Conservation (phyloP, 2,329 filamentous ascomycete genomes). For the Pestalotiopsis sp. region DNA sequence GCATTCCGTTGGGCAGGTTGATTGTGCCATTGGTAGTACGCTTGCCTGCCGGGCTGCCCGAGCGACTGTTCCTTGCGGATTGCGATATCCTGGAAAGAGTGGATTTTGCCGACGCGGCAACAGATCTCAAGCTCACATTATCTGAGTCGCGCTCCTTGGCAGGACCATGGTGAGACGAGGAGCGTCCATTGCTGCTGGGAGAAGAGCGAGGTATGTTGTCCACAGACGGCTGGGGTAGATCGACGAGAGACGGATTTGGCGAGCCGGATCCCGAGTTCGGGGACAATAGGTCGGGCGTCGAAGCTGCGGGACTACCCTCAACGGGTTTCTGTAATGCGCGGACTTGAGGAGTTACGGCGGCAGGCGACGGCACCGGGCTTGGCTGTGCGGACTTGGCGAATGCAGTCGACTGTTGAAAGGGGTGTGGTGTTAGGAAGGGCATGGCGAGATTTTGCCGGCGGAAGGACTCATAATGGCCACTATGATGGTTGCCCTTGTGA, state of each 20-base stretch:
- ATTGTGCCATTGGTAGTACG: constrained; percentile 9
- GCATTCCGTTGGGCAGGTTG: constrained; percentile 17
- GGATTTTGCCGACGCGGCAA: constrained; percentile 58
- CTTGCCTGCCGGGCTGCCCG: constrained; percentile 27
- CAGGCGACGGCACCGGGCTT: constrained; percentile 20
- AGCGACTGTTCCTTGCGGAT: constrained; percentile 34
- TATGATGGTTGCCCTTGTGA: constrained; percentile 94
- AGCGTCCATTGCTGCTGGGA: constrained; percentile 16
- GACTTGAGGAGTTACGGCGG: constrained; percentile 49
- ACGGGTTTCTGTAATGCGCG: constrained; percentile 35
- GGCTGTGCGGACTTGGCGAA: constrained; percentile 67
- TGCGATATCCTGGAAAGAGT: constrained; percentile 52
- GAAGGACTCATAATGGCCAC: constrained; percentile 96
- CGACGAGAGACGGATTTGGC: constrained; percentile 40
- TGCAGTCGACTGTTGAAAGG: constrained; percentile 73
- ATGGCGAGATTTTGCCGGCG: constrained; percentile 78
- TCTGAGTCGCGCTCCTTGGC: constrained; percentile 47
- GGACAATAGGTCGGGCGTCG: constrained; percentile 49
- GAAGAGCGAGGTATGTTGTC: constrained; percentile 22
- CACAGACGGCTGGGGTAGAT: constrained; percentile 19
- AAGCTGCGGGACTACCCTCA: constrained; percentile 43
- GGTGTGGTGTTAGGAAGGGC: constrained; percentile 81
- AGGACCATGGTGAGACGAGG: constrained; percentile 19
- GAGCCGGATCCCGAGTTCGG: constrained; percentile 36
- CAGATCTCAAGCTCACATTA: constrained; percentile 54